A percentile compares a stretch with the other conserved stretches of the same genome.
These are phyloP conservation scores for Ganoderma sinense DNA, from an alignment of 1,284 basidiomycete genomes.

Conservation along the genomic window DNA sequence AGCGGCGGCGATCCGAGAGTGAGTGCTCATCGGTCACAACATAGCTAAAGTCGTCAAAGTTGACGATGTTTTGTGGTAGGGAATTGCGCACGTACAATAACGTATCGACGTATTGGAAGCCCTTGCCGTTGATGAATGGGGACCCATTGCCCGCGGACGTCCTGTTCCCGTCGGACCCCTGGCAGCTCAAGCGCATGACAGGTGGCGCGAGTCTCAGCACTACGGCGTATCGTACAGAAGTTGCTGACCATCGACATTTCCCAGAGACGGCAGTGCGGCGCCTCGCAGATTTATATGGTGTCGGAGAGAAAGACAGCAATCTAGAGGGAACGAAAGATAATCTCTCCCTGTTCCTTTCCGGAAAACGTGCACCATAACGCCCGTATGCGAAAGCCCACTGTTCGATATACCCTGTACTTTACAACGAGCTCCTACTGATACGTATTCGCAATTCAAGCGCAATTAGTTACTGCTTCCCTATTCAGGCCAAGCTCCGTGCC, in stretches of 20 bases:
- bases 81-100: slow-evolving; percentile 18
- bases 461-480: neutral
- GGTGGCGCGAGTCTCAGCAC: neutral
- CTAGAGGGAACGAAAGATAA: slow-evolving; percentile 7
- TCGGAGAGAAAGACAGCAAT: neutral
- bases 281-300: slow-evolving; percentile 13
- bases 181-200: slow-evolving; percentile 12
- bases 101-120: slow-evolving; percentile 10
- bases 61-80: neutral
- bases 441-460: neutral
- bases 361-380: neutral
- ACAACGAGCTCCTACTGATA: neutral
- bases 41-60: neutral
- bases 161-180: slow-evolving; percentile 12
- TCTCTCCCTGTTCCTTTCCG: slow-evolving; percentile 10
- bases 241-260: neutral
- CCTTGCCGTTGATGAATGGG: slow-evolving; percentile 17
- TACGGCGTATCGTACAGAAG: no score
- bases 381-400: neutral
- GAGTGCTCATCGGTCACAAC: no score
- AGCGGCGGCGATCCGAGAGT: slow-evolving; percentile 13
- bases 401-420: neutral
- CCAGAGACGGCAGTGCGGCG: neutral
- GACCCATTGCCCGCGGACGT: slow-evolving; percentile 15
- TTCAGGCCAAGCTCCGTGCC: neutral